Base-by-base conservation (phyloP, 2,329 filamentous ascomycete genomes). In the Periconia macrospinosa region DNA sequence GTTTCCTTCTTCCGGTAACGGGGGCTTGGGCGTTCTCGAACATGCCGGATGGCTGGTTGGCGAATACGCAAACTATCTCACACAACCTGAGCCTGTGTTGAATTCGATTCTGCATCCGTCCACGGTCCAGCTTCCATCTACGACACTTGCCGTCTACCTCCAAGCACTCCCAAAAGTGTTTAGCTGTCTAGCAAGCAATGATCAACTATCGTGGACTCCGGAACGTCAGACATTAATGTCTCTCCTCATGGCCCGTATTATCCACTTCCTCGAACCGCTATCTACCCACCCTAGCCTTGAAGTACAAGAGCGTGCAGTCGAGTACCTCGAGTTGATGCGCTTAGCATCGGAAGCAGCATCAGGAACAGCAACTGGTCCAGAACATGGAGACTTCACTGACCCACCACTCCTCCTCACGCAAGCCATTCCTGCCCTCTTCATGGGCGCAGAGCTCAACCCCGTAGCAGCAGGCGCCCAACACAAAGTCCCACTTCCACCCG, bases 241-340 rank as follows among this genome's bases (percentile, higher is more conserved):
- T 9, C 81, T 97, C 3, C 79, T 96, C 20, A 86, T 96, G 75
- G 89, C 90, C 27, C 86, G 92, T 1, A 86, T 97, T 7, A 84
- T 96, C 18, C 85, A 94, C 69, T 88, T 90, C 45, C 78, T 96
- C 19, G 92, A 97, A 65, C 84, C 87, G 1, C 75, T 97, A 15
- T 86, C 87, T 0, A 81, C 87, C 41, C 91, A 97, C 70, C 92
- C 93, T 0, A 91, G 87, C 64, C 81, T 99, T 1, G 94, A 99
- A 70, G 92, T 99, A 3, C 94, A 99, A 75, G 94, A 97, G 73
- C 86, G 94, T 52, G 89, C 92, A 2, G 92, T 97, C 1, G 92
- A 97, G 69, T 95, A 96, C 63, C 83, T 92, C 0, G 94, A 99
- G 70, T 81, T 97, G 13, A 84, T 97, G 66, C 91, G 91, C 54